Percentiles rank a stretch among this genome's conserved stretches.
Conservation (phyloP, 1,139 yeast genomes). For the Hansenula anomala region DNA sequence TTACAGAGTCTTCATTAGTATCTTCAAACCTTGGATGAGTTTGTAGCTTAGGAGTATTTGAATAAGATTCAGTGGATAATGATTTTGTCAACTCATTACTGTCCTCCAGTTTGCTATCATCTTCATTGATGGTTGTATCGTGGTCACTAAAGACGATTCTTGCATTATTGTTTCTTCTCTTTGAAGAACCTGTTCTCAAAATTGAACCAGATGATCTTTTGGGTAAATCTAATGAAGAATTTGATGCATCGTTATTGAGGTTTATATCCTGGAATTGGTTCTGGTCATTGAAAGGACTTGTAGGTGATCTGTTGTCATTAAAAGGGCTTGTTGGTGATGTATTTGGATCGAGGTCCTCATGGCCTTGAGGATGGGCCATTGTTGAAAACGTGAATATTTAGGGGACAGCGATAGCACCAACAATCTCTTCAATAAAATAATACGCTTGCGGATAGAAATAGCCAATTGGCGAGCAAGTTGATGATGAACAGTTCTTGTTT, state of each 20-base stretch:
- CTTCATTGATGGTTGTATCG: conserved; percentile 11
- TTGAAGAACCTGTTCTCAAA: conserved; percentile 11
- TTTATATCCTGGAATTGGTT: conserved; percentile 2
- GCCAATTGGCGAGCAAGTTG: too few species aligned
- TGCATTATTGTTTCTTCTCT: conserved; percentile 13
- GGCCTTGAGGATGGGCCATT: not conserved
- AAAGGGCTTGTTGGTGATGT: conserved; percentile 1
- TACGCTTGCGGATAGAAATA: too few species aligned
- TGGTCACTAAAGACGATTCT: conserved; percentile 20
- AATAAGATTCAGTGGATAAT: conserved; percentile 15
- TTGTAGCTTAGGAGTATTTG: conserved; percentile 16
- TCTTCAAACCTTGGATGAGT: conserved; percentile 5
- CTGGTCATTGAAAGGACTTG: conserved; percentile 2
- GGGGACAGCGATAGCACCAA: too few species aligned
- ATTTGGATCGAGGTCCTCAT: not conserved
- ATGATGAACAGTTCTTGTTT: too few species aligned
- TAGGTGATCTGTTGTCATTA: conserved; percentile 1
- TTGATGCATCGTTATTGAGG: not conserved
- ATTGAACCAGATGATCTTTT: conserved; percentile 16
- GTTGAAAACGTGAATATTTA: too few species aligned
- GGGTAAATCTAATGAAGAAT: not conserved
- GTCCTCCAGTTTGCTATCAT: conserved; percentile 4
- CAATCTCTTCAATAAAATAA: too few species aligned
- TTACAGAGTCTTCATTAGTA: conserved; percentile 7
- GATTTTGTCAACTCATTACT: conserved; percentile 12